Percentiles rank a stretch among this genome's conserved stretches.
phyloP scores from a whole-genome alignment of 2,329 filamentous ascomycete species.

The Xylariomycetidae sp. region DNA sequence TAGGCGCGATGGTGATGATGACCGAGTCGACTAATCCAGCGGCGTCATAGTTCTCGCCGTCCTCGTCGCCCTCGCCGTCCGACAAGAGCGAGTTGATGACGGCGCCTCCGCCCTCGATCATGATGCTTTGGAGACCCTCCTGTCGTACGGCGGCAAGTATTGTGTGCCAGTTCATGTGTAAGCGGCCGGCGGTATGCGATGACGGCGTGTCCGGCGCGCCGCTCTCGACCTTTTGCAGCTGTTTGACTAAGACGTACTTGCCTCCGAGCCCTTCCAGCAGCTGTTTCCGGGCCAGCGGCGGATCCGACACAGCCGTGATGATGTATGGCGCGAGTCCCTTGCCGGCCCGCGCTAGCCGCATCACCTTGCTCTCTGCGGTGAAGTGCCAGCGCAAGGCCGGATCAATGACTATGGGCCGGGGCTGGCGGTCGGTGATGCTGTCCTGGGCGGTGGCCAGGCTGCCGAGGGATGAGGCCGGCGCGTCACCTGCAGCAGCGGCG shows the following conservation, averaged over 20 bases:
- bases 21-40: conserved; percentile 65
- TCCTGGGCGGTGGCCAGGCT: too few species aligned
- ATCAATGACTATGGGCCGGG: conserved; percentile 77
- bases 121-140: conserved; percentile 67
- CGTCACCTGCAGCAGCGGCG: conserved; percentile 44
- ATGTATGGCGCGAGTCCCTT: conserved; percentile 70
- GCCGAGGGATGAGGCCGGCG: too few species aligned
- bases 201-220: conserved; percentile 29
- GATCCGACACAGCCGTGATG: conserved; percentile 45
- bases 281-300: conserved; percentile 36
- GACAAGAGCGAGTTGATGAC: conserved; percentile 79
- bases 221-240: conserved; percentile 18
- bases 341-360: conserved; percentile 57
- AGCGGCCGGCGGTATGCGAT: conserved; percentile 12
- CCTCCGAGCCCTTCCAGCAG: conserved; percentile 46
- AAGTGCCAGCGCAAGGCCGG: conserved; percentile 69
- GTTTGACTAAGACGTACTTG: conserved; percentile 39
- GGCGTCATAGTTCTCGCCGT: too few species aligned
- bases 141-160: conserved; percentile 53
- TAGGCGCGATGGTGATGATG: conserved; percentile 84
- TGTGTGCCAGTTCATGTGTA: conserved; percentile 55
- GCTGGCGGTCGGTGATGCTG: conserved; percentile 50
- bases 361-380: conserved; percentile 52
- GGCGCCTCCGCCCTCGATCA: conserved; percentile 83
- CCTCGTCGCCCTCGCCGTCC: too few species aligned